phyloP scores from a whole-genome alignment of 192 early-diverging fungal species.

The Rhizoclosmatium sp. region DNA sequence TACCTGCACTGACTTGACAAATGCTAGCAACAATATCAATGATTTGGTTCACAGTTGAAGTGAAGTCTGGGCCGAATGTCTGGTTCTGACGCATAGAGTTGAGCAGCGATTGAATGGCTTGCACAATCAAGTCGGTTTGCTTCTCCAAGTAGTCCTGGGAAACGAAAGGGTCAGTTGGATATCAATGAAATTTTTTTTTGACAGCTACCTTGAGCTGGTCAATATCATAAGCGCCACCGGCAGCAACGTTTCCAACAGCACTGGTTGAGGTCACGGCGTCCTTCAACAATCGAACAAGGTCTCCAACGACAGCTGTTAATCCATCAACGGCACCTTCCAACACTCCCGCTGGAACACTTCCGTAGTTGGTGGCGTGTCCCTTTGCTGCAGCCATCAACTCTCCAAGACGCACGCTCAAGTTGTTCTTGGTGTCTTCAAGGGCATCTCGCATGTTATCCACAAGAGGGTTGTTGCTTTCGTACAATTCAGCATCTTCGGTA shows the following conservation, averaged over 20 bases:
- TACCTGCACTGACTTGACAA: slow-evolving; percentile 56
- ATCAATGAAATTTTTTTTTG: background rate
- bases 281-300: slow-evolving; percentile 71
- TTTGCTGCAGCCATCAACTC: slow-evolving; percentile 79
- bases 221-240: slow-evolving; percentile 39
- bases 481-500: slow-evolving; percentile 80
- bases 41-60: slow-evolving; percentile 62
- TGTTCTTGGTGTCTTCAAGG: slow-evolving; percentile 64
- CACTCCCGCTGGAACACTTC: slow-evolving; percentile 69
- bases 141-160: slow-evolving; percentile 68
- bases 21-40: slow-evolving; percentile 67
- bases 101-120: slow-evolving; percentile 78
- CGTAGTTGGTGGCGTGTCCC: slow-evolving; percentile 72
- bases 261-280: slow-evolving; percentile 31
- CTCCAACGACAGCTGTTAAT: slow-evolving; percentile 81
- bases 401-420: slow-evolving; percentile 69
- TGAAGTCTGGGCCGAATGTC: slow-evolving; percentile 61
- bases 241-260: slow-evolving; percentile 37
- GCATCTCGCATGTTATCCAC: slow-evolving; percentile 55
- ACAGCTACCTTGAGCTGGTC: slow-evolving; percentile 55
- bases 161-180: background rate
- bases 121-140: slow-evolving; percentile 80
- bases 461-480: slow-evolving; percentile 60
- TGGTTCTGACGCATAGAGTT: slow-evolving; percentile 64
- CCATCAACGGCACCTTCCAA: slow-evolving; percentile 83